Percentiles rank a stretch among this genome's conserved stretches.
phyloP scores from a whole-genome alignment of 768 basidiomycete species.

The Collybia sp. region DNA sequence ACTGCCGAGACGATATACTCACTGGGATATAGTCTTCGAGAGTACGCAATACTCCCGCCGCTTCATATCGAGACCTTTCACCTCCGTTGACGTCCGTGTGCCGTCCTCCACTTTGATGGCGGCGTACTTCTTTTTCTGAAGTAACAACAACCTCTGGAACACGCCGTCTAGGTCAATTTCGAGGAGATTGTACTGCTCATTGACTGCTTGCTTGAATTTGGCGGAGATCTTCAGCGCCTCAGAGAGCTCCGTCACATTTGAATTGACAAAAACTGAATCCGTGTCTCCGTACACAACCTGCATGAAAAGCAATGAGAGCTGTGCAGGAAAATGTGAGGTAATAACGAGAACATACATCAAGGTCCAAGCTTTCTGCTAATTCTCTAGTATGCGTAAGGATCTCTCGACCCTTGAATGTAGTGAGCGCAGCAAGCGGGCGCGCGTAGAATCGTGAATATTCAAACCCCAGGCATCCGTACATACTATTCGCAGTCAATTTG shows the following conservation, averaged over 20 bases:
- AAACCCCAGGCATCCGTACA: slow-evolving; percentile 99
- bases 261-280: slow-evolving; percentile 98
- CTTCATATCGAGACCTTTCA: slow-evolving; percentile 99
- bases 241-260: slow-evolving; percentile 82
- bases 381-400: slow-evolving; percentile 92
- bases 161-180: slow-evolving; percentile 96
- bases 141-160: slow-evolving; percentile 85
- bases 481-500: slow-evolving; percentile 98
- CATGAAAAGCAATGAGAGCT: not conserved
- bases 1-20: slow-evolving; percentile 21
- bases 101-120: slow-evolving; percentile 92
- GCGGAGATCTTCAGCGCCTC: slow-evolving; percentile 90
- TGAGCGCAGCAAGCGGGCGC: slow-evolving; percentile 92
- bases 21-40: slow-evolving; percentile 93
- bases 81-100: slow-evolving; percentile 70
- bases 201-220: slow-evolving; percentile 93
- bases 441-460: slow-evolving; percentile 97
- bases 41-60: slow-evolving; percentile 90
- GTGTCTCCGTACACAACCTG: slow-evolving; percentile 99
- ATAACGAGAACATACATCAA: slow-evolving; percentile 66
- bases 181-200: slow-evolving; percentile 90
- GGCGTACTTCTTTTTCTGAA: slow-evolving; percentile 99
- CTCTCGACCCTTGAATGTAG: slow-evolving; percentile 96
- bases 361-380: slow-evolving; percentile 81
- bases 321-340: not conserved